Base-by-base conservation (phyloP, 2,329 filamentous ascomycete genomes). In the Grosmannia serpens region DNA sequence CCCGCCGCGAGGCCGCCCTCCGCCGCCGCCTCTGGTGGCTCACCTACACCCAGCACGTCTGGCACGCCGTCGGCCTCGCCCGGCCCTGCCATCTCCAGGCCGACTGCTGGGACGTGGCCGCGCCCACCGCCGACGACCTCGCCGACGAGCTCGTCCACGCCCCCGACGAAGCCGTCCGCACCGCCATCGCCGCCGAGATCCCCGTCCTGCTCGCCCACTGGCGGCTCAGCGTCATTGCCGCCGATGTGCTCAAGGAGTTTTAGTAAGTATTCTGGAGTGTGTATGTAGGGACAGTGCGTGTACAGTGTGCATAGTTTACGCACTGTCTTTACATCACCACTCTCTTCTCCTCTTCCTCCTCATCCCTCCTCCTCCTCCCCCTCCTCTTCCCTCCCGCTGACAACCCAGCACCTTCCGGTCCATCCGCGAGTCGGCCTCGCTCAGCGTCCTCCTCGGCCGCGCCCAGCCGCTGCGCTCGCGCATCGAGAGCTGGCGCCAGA, bases 1-100 rank as follows among this genome's bases (percentile, higher is more conserved):
- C 65, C 8, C 59, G 62, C 10, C 20, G 56, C n/a, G 64, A 67
- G 57, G 57, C 62, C 1, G 62, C 62, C 15, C 58, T 66, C 13
- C 63, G 65, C 4, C 61, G 64, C 15, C 62, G 65, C 47, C 62
- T 67, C 3, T 67, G 65, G 65, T 66, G 65, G 65, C 41, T 67
- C 10, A 64, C 62, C 6, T 65, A 64, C 57, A 58, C 60, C 3
- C 54, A 55, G 27, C 65, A 67, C 53, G 62, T 62, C 2, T 66
- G 65, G 65, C 53, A 60, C 7, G 65, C 65, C 7, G 51, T 66
- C 20, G 64, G 63, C 0, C 60, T 55, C 9, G 59, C 60, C 1
- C 59, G 64, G 17, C 64, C 65, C 4, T 62, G 60, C 4, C 65
- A 67, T 33, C 56, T 67, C 26, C 60, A 64, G 35, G 58, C 60